A percentile compares a stretch with the other conserved stretches of the same genome.
These are phyloP conservation scores for Amaranthus palmeri DNA, from an alignment of 148 eudicot genomes.

Conservation along the genomic window DNA sequence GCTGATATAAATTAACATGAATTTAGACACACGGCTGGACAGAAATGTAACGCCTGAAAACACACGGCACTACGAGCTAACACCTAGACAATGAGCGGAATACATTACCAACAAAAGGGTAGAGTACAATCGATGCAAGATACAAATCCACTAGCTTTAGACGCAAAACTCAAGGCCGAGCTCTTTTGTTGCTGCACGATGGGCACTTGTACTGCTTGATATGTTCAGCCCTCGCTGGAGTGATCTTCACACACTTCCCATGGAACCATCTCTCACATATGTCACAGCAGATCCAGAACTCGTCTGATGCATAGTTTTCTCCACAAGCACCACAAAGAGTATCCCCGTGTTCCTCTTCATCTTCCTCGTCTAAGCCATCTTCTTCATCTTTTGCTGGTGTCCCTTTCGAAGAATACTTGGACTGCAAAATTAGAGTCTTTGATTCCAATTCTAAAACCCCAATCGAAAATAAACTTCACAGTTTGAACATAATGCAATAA, in stretches of 20 bases:
- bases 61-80: constrained; percentile 13
- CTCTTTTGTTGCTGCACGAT: constrained; percentile 50
- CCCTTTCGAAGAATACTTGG: constrained; percentile 22
- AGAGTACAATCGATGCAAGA: not conserved
- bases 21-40: constrained; percentile 13
- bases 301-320: constrained; percentile 50
- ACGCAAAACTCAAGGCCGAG: constrained; percentile 28
- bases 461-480: not conserved
- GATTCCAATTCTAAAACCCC: not conserved
- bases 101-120: not conserved
- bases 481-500: not conserved
- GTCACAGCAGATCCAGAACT: constrained; percentile 67
- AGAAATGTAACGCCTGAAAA: constrained; percentile 6
- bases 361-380: constrained; percentile 48
- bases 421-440: constrained; percentile 11
- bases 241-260: constrained; percentile 64
- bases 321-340: constrained; percentile 60
- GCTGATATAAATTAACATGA: constrained; percentile 8
- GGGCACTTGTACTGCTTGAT: constrained; percentile 69
- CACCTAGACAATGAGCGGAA: constrained; percentile 19
- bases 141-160: not conserved
- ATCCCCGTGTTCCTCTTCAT: constrained; percentile 54
- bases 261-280: constrained; percentile 67
- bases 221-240: constrained; percentile 62
- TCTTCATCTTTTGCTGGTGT: constrained; percentile 21